phyloP scores from a whole-genome alignment of 106 monocot genomes.

The Narthecium ossifragum region DNA sequence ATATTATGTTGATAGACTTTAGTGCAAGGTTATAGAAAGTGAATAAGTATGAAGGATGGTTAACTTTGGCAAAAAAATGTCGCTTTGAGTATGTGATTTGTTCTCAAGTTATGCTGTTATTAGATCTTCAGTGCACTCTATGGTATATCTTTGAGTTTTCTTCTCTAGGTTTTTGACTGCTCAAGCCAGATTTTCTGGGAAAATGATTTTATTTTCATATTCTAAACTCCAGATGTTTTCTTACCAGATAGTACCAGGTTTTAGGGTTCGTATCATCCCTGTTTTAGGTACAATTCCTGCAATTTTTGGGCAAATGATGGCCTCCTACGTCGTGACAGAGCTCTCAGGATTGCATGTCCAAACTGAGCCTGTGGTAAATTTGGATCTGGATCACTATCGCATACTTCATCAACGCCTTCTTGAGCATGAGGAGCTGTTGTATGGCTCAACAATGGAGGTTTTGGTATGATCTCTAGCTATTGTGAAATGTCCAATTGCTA shows the following conservation, averaged over 20 bases:
- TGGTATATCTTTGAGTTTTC: no score
- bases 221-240: constrained; percentile 13
- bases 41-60: no score
- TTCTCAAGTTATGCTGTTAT: no score
- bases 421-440: constrained; percentile 94
- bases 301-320: constrained; percentile 99
- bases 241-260: constrained; percentile 94
- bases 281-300: constrained; percentile 98
- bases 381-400: constrained; percentile 93
- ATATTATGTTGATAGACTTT: no score
- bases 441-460: constrained; percentile 75
- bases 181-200: no score
- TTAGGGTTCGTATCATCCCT: constrained; percentile 94
- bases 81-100: no score
- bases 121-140: no score
- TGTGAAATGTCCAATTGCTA: no score
- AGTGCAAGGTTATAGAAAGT: no score
- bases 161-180: no score
- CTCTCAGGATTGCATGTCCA: constrained; percentile 57
- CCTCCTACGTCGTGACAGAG: constrained; percentile 70
- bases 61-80: no score
- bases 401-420: constrained; percentile 88
- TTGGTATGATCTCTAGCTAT: constrained; percentile 89
- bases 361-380: constrained; percentile 84
- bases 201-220: no score